Conservation (phyloP, 202 grass and related monocot genomes). For the Zizania palustris region DNA sequence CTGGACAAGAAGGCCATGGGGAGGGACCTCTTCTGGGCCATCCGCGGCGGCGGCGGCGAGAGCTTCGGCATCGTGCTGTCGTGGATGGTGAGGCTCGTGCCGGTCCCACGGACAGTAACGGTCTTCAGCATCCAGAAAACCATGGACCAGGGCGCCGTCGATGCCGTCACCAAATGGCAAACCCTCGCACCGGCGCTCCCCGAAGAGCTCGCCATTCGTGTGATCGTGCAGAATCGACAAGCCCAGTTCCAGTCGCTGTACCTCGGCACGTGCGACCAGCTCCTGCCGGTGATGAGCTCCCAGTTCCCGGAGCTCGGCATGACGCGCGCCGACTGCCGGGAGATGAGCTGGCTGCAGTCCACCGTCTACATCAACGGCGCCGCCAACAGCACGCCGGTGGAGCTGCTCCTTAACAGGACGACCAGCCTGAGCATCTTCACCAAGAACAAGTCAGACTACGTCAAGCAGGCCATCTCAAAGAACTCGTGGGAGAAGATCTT, state of each 20-base stretch:
- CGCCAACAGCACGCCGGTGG: neutral
- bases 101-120: slow-evolving; percentile 40
- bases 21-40: slow-evolving; percentile 53
- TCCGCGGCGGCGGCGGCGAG: slow-evolving; percentile 52
- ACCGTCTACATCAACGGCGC: slow-evolving; percentile 38
- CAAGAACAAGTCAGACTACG: slow-evolving; percentile 52
- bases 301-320: slow-evolving; percentile 44
- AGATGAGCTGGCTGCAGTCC: slow-evolving; percentile 59
- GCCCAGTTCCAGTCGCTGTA: slow-evolving; percentile 54
- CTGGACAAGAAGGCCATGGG: slow-evolving; percentile 52
- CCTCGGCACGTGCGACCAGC: slow-evolving; percentile 38
- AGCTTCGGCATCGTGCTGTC: slow-evolving; percentile 64
- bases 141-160: slow-evolving; percentile 26
- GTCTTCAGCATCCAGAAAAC: slow-evolving; percentile 40
- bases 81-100: slow-evolving; percentile 52
- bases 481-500: slow-evolving; percentile 2
- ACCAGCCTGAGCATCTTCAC: neutral
- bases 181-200: slow-evolving; percentile 35
- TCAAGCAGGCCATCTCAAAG: slow-evolving; percentile 3
- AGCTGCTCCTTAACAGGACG: slow-evolving; percentile 35
- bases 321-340: slow-evolving; percentile 39
- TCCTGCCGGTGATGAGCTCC: slow-evolving; percentile 20
- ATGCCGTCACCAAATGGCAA: slow-evolving; percentile 51
- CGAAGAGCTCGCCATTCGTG: slow-evolving; percentile 44
- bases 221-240: slow-evolving; percentile 27